Conservation (phyloP, 2,329 filamentous ascomycete genomes). For the Monilinia polystroma region DNA sequence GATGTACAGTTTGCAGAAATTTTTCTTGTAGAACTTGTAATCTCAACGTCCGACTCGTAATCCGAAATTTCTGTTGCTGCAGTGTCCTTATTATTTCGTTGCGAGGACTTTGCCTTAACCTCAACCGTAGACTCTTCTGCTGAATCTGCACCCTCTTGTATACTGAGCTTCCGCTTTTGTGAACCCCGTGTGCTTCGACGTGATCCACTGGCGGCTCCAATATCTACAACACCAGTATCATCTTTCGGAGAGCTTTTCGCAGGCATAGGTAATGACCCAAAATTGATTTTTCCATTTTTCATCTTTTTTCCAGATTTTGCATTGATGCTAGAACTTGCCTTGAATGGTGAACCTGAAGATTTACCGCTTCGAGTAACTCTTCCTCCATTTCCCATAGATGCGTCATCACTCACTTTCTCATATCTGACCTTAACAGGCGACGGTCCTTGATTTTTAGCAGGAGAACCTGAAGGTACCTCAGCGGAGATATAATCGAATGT, state of each 20-base stretch:
- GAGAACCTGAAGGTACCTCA: constrained; percentile 17
- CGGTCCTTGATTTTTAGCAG: constrained; percentile 24
- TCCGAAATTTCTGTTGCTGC: constrained; percentile 2
- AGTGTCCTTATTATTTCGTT: constrained; percentile 21
- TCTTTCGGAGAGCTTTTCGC: constrained; percentile 31
- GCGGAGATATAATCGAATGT: constrained; percentile 31
- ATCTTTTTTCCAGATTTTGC: constrained; percentile 1
- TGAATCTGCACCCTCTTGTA: constrained; percentile 10
- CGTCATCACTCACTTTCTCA: constrained; percentile 16
- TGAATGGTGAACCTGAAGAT: neutral
- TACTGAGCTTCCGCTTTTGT: neutral
- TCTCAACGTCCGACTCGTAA: constrained; percentile 24
- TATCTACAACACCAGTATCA: constrained; percentile 1
- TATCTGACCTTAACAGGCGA: constrained; percentile 36
- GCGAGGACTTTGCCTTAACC: constrained; percentile 22
- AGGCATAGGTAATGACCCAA: constrained; percentile 31
- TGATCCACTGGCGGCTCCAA: neutral
- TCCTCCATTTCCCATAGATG: constrained; percentile 7
- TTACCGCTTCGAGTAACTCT: constrained; percentile 12
- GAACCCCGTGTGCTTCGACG: constrained; percentile 14
- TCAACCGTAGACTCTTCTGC: constrained; percentile 24
- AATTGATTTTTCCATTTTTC: constrained; percentile 25
- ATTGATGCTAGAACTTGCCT: neutral
- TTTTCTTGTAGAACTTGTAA: constrained; percentile 25
- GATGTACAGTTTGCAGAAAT: constrained; percentile 12